Conservation (phyloP, 148 eudicot genomes). For the Cornus controversa region DNA sequence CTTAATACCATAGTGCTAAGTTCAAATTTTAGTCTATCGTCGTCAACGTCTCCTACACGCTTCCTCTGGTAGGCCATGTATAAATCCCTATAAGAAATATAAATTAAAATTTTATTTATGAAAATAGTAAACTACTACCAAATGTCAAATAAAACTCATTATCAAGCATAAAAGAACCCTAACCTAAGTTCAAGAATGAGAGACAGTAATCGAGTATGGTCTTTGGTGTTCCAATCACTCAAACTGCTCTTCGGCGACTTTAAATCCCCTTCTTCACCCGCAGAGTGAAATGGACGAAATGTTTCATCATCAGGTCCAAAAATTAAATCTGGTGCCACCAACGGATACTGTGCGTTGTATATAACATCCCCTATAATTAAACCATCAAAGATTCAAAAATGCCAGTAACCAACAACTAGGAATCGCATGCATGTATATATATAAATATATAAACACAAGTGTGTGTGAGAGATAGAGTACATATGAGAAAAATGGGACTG, state of each 20-base stretch:
- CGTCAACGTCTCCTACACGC: conserved; percentile 71
- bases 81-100: conserved; percentile 45
- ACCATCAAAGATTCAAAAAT: not conserved
- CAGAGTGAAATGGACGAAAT: conserved; percentile 46
- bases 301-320: conserved; percentile 81
- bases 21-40: conserved; percentile 83
- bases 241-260: conserved; percentile 44
- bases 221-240: conserved; percentile 67
- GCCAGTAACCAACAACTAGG: not conserved
- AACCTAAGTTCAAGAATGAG: conserved; percentile 83
- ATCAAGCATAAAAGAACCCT: not conserved
- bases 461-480: not conserved
- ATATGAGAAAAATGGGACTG: conserved; percentile 3
- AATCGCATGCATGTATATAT: not conserved
- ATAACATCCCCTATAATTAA: conserved; percentile 67
- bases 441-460: not conserved
- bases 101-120: not conserved
- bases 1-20: conserved; percentile 73
- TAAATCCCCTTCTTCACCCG: conserved; percentile 29
- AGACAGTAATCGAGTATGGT: conserved; percentile 64
- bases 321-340: conserved; percentile 75
- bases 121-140: not conserved
- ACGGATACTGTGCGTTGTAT: conserved; percentile 70
- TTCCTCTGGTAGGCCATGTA: conserved; percentile 68
- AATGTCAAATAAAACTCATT: not conserved